Base-by-base conservation (phyloP, 805 yeast genomes). In the Ogataea glucozyma region DNA sequence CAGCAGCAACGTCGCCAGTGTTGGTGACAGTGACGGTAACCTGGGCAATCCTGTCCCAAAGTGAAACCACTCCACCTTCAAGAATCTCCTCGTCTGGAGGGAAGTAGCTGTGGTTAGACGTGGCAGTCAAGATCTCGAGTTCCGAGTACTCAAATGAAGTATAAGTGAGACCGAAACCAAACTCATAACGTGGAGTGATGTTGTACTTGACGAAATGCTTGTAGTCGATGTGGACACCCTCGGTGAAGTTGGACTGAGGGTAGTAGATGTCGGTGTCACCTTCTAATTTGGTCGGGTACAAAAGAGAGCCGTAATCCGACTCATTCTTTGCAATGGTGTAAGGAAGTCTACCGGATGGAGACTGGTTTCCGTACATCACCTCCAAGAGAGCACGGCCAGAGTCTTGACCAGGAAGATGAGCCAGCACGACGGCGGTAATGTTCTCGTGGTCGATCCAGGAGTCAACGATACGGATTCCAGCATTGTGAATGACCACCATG, bases 271-370 rank as follows among this genome's bases (percentile, higher is more conserved):
- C 60, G 22, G 55, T 43, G 41, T 61, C 66, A 9, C 55, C 48
- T 22, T 57, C 58, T 12, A 49, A 43, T 40, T 54, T 45, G 18
- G 48, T 51, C 22, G 66, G 57, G 49, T 64, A 67, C 31, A 60
- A 64, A 8, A 73, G 72, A 22, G 49, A 47, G 1, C 71, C 71
- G 36, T 66, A 72, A 50, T 59, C 81, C 40, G 55, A 61, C 38
- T 62, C 64, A 47, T 75, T 72, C 53, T 71, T 73, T 10, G 86
- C 83, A 48, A 81, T 70, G 4, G 86, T 78, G 54, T 80, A 79
- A 1, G 87, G 85, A 26, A 81, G 65, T 46, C 74, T 70, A 4
- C 86, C 87, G 26, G 83, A 76, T 7, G 86, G 85, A 47, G 74
- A 75, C 12, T 65, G 68, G 26, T 76, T 81, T 1, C 87, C 86